A percentile compares a stretch with the other conserved stretches of the same genome.
Conservation (phyloP, 179 eudicot species). For the Beta lomatogona region DNA sequence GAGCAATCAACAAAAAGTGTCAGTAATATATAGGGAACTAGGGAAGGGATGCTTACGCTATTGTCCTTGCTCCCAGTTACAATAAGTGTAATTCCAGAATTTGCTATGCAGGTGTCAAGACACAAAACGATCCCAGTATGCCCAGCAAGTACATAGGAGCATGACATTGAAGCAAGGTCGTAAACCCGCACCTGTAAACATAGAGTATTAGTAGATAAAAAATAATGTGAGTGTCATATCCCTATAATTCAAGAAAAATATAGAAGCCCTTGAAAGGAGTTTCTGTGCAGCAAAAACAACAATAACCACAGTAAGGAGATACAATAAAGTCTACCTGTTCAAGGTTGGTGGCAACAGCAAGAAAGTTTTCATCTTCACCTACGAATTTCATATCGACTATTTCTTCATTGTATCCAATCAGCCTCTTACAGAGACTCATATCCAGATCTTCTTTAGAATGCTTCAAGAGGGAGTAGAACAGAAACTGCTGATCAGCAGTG, state of each 20-base stretch:
- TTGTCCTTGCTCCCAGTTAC: slow-evolving; percentile 99
- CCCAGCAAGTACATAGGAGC: slow-evolving; percentile 90
- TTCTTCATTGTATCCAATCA: slow-evolving; percentile 90
- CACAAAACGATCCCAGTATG: slow-evolving; percentile 82
- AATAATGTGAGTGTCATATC: background rate
- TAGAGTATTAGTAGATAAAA: slow-evolving; percentile 8
- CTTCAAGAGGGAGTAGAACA: slow-evolving; percentile 61
- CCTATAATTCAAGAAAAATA: background rate
- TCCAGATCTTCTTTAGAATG: slow-evolving; percentile 49
- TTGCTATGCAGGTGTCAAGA: slow-evolving; percentile 75
- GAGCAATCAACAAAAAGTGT: background rate
- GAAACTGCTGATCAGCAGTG: slow-evolving; percentile 95
- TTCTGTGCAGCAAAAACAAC: background rate
- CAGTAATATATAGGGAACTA: slow-evolving; percentile 9
- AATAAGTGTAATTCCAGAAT: slow-evolving; percentile 67
- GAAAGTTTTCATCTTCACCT: slow-evolving; percentile 87
- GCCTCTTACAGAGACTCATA: slow-evolving; percentile 60
- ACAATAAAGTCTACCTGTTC: slow-evolving; percentile 66
- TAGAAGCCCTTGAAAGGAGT: background rate
- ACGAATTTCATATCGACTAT: slow-evolving; percentile 92
- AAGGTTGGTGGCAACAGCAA: slow-evolving; percentile 94
- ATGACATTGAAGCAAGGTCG: slow-evolving; percentile 93
- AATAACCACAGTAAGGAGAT: background rate
- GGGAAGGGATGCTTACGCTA: slow-evolving; percentile 52
- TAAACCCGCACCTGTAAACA: slow-evolving; percentile 78